phyloP scores from a whole-genome alignment of 768 basidiomycete genomes.

The Phaeotremella fagi region DNA sequence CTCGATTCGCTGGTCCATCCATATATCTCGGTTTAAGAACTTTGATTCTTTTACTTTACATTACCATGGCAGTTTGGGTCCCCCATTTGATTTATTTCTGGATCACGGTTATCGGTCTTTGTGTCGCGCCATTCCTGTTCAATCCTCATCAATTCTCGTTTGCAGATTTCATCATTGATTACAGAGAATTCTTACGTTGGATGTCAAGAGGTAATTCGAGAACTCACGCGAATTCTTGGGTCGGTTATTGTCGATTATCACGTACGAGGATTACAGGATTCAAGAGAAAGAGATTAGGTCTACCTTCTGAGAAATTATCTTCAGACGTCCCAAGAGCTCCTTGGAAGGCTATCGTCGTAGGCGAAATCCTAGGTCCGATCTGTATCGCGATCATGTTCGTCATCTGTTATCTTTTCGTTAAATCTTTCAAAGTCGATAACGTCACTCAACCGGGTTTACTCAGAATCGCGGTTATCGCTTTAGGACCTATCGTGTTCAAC shows the following conservation, averaged over 20 bases:
- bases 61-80: constrained; percentile 86
- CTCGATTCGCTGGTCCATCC: constrained; percentile 95
- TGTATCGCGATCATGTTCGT: constrained; percentile 79
- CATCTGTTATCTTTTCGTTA: constrained; percentile 70
- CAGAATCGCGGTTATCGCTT: constrained; percentile 83
- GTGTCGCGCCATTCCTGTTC: constrained; percentile 94
- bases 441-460: constrained; percentile 73
- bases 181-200: constrained; percentile 97
- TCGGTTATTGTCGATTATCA: constrained; percentile 96
- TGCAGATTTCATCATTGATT: constrained; percentile 92
- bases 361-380: constrained; percentile 79
- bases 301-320: constrained; percentile 79
- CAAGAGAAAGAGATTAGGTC: constrained; percentile 95
- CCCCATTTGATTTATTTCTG: constrained; percentile 96
- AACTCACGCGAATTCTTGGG: constrained; percentile 97
- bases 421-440: constrained; percentile 52
- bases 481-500: constrained; percentile 96
- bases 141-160: constrained; percentile 99
- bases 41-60: constrained; percentile 84
- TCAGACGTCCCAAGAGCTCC: constrained; percentile 82
- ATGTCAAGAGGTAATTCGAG: constrained; percentile 98
- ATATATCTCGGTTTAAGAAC: constrained; percentile 97
- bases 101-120: constrained; percentile 86
- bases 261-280: constrained; percentile 99
- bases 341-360: constrained; percentile 83